Percentiles rank a stretch among this genome's conserved stretches.
Evolutionary conservation across 495 filamentous ascomycete species (phyloP).

Genomic region (Penicillium cataractarum): DNA sequence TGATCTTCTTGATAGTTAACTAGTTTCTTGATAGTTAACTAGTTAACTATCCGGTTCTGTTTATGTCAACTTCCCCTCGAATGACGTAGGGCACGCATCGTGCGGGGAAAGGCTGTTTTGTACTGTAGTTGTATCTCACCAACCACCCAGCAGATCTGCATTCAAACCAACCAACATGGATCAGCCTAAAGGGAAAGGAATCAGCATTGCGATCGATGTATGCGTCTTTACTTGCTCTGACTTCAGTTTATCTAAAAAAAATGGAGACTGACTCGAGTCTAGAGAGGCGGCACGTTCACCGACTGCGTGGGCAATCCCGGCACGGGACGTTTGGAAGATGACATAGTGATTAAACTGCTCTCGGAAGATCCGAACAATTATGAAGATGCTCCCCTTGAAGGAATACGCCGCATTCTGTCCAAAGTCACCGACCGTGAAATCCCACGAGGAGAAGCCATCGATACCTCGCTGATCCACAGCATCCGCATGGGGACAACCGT

Average conservation of each 20-base stretch:
- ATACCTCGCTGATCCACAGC: constrained; percentile 75
- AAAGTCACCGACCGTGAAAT: constrained; percentile 71
- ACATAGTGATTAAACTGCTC: constrained; percentile 76
- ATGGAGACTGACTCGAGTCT: not conserved
- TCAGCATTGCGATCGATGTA: constrained; percentile 36
- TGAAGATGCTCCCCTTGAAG: constrained; percentile 79
- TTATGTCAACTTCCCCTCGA: not conserved
- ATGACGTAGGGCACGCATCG: constrained; percentile 7
- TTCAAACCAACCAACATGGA: constrained; percentile 6
- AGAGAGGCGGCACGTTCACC: constrained; percentile 34
- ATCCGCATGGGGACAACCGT: constrained; percentile 87
- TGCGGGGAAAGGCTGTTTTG: constrained; percentile 7
- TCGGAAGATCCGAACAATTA: constrained; percentile 84
- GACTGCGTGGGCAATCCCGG: constrained; percentile 34
- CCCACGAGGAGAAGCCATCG: constrained; percentile 74
- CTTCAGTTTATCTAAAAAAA: not conserved
- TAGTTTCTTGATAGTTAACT: too few relatives aligned
- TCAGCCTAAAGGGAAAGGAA: constrained; percentile 15
- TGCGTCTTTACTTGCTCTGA: not conserved
- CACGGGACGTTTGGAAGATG: constrained; percentile 31
- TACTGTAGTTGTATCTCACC: not conserved
- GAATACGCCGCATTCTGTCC: constrained; percentile 78
- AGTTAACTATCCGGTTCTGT: not conserved
- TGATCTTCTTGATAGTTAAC: not conserved
- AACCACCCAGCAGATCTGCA: not conserved